phyloP scores from a whole-genome alignment of 2,329 filamentous ascomycete genomes.

The Monosporascus cannonballus region DNA sequence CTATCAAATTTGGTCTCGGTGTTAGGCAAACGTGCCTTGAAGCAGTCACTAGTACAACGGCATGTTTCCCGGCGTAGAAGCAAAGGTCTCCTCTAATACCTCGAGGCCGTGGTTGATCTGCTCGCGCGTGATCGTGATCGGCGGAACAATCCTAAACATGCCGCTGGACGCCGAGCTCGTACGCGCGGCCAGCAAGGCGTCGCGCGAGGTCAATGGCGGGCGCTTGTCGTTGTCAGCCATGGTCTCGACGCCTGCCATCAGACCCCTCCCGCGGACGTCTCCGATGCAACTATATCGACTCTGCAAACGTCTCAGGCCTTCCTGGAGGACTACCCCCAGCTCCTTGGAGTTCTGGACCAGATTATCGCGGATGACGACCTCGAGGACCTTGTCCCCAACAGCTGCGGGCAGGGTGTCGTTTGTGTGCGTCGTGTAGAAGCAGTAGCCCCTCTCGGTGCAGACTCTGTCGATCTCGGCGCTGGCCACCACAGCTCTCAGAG shows the following conservation, averaged over 20 bases:
- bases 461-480: conserved; percentile 44
- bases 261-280: conserved; percentile 52
- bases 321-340: conserved; percentile 40
- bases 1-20: no score
- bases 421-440: conserved; percentile 56
- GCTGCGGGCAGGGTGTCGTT: conserved; percentile 57
- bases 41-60: conserved; percentile 18
- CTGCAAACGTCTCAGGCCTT: conserved; percentile 39
- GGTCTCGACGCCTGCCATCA: conserved; percentile 55
- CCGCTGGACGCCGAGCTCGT: conserved; percentile 47
- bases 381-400: conserved; percentile 55
- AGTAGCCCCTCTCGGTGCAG: conserved; percentile 41
- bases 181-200: conserved; percentile 39
- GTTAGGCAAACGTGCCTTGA: no score
- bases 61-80: conserved; percentile 24
- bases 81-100: conserved; percentile 53
- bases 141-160: no score
- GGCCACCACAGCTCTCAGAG: conserved; percentile 52
- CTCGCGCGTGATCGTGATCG: conserved; percentile 49
- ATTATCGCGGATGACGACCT: conserved; percentile 52
- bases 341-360: conserved; percentile 39
- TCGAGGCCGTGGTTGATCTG: conserved; percentile 44
- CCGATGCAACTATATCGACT: conserved; percentile 54
- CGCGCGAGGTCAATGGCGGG: conserved; percentile 42
- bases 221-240: conserved; percentile 38